phyloP scores from a whole-genome alignment of 1,284 basidiomycete species.

The Tylopilus orsonianus region DNA sequence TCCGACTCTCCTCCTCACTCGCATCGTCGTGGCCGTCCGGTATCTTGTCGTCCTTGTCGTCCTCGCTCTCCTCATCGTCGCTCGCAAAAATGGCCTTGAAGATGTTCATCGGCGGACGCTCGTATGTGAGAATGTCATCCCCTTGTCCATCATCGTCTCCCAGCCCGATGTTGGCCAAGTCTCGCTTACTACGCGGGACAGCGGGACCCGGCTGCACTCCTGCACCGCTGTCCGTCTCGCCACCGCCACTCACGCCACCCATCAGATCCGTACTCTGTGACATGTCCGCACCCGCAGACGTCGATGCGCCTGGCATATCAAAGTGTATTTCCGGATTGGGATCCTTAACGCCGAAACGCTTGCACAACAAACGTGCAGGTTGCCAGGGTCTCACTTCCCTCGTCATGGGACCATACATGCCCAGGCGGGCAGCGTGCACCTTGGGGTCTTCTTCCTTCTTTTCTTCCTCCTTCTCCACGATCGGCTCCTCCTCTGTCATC shows the following conservation, averaged over 20 bases:
- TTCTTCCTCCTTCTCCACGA: conserved; percentile 44
- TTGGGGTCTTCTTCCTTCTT: conserved; percentile 68
- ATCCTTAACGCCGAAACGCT: conserved; percentile 92
- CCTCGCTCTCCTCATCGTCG: conserved; percentile 80
- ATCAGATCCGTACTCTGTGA: neutral
- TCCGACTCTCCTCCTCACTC: neutral
- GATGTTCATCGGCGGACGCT: conserved; percentile 85
- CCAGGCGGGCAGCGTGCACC: conserved; percentile 77
- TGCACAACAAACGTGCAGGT: conserved; percentile 83
- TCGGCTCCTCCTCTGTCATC: conserved; percentile 34
- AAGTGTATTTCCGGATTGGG: conserved; percentile 53
- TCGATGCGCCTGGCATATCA: conserved; percentile 22
- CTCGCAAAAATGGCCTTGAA: conserved; percentile 96
- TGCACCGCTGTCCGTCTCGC: conserved; percentile 8
- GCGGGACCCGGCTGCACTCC: conserved; percentile 12
- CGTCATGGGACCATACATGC: conserved; percentile 88
- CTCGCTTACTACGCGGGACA: conserved; percentile 40
- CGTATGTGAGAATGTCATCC: conserved; percentile 81
- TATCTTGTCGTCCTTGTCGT: conserved; percentile 46
- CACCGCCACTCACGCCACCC: conserved; percentile 21
- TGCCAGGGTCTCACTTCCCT: conserved; percentile 74
- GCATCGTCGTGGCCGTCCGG: conserved; percentile 38
- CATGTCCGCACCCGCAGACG: conserved; percentile 20
- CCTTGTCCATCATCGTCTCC: conserved; percentile 90
- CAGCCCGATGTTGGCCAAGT: conserved; percentile 76